Percentiles rank a stretch among this genome's conserved stretches.
These are phyloP conservation scores for Kodamaea jinghongensis DNA, from an alignment of 805 yeast genomes.

Conservation along the genomic window DNA sequence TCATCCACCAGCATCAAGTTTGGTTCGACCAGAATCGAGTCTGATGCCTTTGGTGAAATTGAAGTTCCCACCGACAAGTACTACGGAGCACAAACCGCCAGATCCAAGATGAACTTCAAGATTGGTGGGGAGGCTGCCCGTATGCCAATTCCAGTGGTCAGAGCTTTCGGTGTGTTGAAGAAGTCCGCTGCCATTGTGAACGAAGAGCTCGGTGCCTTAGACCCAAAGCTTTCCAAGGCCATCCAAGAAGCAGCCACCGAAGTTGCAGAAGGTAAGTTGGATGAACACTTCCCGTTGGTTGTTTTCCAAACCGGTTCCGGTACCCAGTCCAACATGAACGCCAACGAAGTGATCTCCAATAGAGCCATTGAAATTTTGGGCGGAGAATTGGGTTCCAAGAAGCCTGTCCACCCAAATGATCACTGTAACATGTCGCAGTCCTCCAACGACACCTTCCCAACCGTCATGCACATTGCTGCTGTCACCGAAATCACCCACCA, in stretches of 20 bases:
- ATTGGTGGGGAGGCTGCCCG: slow-evolving; percentile 91
- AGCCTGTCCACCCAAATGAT: slow-evolving; percentile 96
- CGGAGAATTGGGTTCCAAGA: slow-evolving; percentile 87
- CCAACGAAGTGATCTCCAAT: slow-evolving; percentile 97
- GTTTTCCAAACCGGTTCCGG: slow-evolving; percentile 99
- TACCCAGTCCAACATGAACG: slow-evolving; percentile 98
- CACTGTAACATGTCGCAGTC: slow-evolving; percentile 98
- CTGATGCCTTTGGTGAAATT: slow-evolving; percentile 96
- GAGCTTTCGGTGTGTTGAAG: slow-evolving; percentile 91
- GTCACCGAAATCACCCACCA: slow-evolving; percentile 77
- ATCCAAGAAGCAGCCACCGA: slow-evolving; percentile 94
- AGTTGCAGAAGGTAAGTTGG: slow-evolving; percentile 86
- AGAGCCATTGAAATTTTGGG: slow-evolving; percentile 96
- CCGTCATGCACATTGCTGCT: slow-evolving; percentile 99
- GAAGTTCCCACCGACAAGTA: slow-evolving; percentile 83
- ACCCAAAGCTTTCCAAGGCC: slow-evolving; percentile 78
- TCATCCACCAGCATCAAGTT: slow-evolving; percentile 21
- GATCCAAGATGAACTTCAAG: slow-evolving; percentile 90
- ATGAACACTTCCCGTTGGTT: slow-evolving; percentile 94
- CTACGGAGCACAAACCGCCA: slow-evolving; percentile 98
- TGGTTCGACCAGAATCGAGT: slow-evolving; percentile 60
- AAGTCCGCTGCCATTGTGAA: slow-evolving; percentile 94
- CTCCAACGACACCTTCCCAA: slow-evolving; percentile 98
- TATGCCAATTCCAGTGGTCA: slow-evolving; percentile 87
- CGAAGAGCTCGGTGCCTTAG: slow-evolving; percentile 72